Evolutionary conservation across 2,329 filamentous ascomycete genomes (phyloP).

Genomic region (Purpureocillium lavendulum): DNA sequence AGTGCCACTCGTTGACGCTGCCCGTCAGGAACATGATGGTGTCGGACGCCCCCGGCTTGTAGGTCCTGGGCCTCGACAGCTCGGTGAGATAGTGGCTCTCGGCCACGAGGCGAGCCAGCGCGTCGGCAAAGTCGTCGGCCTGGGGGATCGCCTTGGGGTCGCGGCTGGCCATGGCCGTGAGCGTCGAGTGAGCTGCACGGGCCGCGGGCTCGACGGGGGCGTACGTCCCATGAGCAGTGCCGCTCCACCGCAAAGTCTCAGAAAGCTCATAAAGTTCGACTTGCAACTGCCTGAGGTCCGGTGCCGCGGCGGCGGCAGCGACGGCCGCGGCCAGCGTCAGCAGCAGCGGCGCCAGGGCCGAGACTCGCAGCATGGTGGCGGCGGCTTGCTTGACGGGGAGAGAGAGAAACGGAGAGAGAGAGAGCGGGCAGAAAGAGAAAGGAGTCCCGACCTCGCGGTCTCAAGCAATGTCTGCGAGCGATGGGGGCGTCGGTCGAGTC

Average conservation of each 20-base stretch:
- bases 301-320: too few species aligned
- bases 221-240: neutral
- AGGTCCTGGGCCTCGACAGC: neutral
- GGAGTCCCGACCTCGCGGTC: too few species aligned
- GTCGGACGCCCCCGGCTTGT: conserved; percentile 1
- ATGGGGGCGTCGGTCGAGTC: too few species aligned
- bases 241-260: conserved; percentile 1
- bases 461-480: too few species aligned
- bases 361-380: too few species aligned
- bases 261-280: neutral
- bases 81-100: conserved; percentile 1
- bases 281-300: too few species aligned
- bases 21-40: conserved; percentile 1
- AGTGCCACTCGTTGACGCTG: conserved; percentile 6
- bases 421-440: too few species aligned
- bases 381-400: too few species aligned
- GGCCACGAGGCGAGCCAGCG: conserved; percentile 1
- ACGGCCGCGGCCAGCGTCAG: too few species aligned
- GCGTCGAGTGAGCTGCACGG: neutral
- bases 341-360: too few species aligned
- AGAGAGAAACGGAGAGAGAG: too few species aligned
- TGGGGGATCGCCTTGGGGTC: neutral
- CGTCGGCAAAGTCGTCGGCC: neutral
- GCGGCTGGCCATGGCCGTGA: neutral
- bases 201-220: too few species aligned